These are phyloP conservation scores for Glycine latifolia DNA, from an alignment of 306 rosid genomes.

Conservation along the genomic window DNA sequence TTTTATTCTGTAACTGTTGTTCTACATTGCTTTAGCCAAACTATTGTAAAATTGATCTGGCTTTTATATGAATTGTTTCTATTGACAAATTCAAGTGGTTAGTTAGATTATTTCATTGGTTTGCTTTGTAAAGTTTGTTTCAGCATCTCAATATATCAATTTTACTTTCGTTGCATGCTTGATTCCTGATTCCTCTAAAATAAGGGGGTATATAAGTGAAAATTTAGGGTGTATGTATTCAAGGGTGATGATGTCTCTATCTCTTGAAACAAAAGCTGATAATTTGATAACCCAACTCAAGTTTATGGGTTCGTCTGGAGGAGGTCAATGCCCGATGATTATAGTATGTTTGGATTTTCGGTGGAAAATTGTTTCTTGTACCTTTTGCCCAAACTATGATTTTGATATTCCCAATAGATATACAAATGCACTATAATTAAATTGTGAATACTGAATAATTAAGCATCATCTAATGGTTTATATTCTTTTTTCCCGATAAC, in stretches of 20 bases:
- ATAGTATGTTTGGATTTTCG: background rate
- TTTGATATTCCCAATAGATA: background rate
- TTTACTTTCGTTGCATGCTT: background rate
- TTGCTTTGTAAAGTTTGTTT: background rate
- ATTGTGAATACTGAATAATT: no score
- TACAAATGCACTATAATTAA: background rate
- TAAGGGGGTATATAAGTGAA: background rate
- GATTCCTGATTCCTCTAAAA: background rate
- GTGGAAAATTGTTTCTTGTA: background rate
- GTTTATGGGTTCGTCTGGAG: background rate
- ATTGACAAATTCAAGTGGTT: background rate
- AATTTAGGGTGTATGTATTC: background rate
- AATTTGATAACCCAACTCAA: background rate
- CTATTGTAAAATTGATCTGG: background rate
- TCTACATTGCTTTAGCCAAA: no score
- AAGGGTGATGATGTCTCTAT: background rate
- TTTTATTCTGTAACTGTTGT: no score
- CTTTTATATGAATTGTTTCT: background rate
- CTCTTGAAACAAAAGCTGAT: background rate
- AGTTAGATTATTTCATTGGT: constrained; percentile 2
- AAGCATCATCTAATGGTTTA: no score
- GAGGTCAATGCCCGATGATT: background rate
- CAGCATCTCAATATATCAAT: background rate
- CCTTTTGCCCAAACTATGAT: background rate
- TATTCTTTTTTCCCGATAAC: no score